Evolutionary conservation across 306 rosid genomes (phyloP).

Genomic region (Casuarina equisetifolia): DNA sequence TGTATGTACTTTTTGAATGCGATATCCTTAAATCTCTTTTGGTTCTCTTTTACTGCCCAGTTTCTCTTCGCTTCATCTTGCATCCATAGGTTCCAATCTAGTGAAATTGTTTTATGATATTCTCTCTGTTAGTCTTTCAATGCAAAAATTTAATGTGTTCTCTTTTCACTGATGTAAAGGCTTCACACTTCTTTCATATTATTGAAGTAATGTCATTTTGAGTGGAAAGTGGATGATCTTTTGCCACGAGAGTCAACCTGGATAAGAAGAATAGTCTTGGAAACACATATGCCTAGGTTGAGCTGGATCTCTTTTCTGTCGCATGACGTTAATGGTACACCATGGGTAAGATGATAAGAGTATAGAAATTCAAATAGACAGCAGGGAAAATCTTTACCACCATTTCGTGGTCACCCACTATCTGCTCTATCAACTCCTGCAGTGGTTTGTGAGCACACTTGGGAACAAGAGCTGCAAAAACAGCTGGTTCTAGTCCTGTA

Average conservation of each 20-base stretch:
- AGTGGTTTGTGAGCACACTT: constrained; percentile 76
- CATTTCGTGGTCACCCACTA: constrained; percentile 80
- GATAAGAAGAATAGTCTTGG: too few species aligned
- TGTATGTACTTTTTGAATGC: too few species aligned
- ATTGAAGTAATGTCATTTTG: too few species aligned
- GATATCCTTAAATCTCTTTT: too few species aligned
- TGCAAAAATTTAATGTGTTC: too few species aligned
- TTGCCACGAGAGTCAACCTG: not conserved
- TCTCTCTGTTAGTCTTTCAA: too few species aligned
- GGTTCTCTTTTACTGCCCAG: too few species aligned
- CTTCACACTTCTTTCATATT: not conserved
- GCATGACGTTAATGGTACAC: constrained; percentile 12
- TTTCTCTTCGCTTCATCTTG: too few species aligned
- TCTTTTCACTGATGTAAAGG: too few species aligned
- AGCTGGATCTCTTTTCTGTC: constrained; percentile 33
- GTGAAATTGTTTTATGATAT: too few species aligned
- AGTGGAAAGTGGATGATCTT: not conserved
- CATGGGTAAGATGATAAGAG: not conserved
- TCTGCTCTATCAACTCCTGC: constrained; percentile 70
- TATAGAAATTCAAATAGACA: not conserved
- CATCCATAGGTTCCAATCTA: too few species aligned
- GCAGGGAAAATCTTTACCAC: constrained; percentile 46
- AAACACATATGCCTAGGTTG: not conserved
- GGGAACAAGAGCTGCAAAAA: constrained; percentile 92
- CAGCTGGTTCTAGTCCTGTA: constrained; percentile 80